Evolutionary conservation across 441 rosid genomes (phyloP), one percentile per base, ranked within the genome.

Genomic region (Theobroma grandiflorum): DNA sequence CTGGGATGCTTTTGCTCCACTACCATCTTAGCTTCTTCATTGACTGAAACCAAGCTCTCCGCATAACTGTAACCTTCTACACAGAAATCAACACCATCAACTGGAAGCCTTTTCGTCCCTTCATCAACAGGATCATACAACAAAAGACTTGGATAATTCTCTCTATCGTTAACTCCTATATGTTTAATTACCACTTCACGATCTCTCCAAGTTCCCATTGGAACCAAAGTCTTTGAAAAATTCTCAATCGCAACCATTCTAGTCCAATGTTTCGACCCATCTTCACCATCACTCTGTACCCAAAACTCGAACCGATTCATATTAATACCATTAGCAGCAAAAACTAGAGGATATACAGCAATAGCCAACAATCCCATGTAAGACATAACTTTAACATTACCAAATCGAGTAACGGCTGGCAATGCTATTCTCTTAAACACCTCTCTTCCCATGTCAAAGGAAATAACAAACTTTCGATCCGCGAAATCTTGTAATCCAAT

Each of bases 11-110:
- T 66, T n/a, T 40, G 64, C 71, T 45, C 75, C 53, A 16, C 16
- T 20, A 68, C 20, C 63, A 26, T 42, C 49, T 70, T 59, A 79
- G 64, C 65, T 8, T 55, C 61, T 75, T 72, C 45, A 78, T 42
- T 2, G 7, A 82, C 84, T 8, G 84, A 79, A 70, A 82, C 76
- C 80, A 86, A 72, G 68, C 89, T 86, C 14, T 82, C 86, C 68
- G 81, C 86, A 62, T 84, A 82, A 67, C 72, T 76, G 69, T 10
- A 82, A 57, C 76, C 45, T 62, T 84, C 81, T 20, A 82, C 82
- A 6, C 82, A 58, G 62, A 11, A 78, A 4, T 82, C 82, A 76
- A 74, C 63, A 53, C 47, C 35, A 53, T 80, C 78, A 5, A 77
- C 12, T 0, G 81, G 65, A 49, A 86, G n/a, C 35, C 47, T 57